A percentile compares a stretch with the other conserved stretches of the same genome.
These are phyloP conservation scores for Monoraphidium neglectum DNA, from an alignment of 139 green algal genomes.

Conservation along the genomic window DNA sequence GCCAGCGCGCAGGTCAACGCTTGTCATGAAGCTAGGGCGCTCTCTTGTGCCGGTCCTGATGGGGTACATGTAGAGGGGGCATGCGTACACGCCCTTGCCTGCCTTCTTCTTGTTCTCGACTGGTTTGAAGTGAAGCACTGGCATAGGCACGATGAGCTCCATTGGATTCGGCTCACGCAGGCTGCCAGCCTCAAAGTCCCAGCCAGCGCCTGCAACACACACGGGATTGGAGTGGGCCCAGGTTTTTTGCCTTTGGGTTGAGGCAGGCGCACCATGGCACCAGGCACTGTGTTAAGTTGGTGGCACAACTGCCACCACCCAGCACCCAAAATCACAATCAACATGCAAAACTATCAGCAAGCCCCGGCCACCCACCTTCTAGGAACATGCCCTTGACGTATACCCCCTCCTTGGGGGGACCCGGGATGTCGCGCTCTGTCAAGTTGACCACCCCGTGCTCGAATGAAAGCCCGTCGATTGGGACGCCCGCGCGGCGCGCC, in stretches of 20 bases:
- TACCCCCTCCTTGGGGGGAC: slow-evolving; percentile 82
- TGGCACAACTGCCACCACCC: neutral
- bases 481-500: slow-evolving; percentile 68
- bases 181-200: slow-evolving; percentile 81
- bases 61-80: slow-evolving; percentile 86
- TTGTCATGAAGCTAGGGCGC: slow-evolving; percentile 82
- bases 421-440: slow-evolving; percentile 70
- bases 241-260: no score
- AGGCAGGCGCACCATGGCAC: no score
- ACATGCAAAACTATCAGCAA: no score
- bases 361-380: slow-evolving; percentile 56
- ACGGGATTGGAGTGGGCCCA: no score
- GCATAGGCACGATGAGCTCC: slow-evolving; percentile 90
- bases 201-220: slow-evolving; percentile 62
- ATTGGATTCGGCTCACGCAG: slow-evolving; percentile 86
- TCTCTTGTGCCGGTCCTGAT: slow-evolving; percentile 78
- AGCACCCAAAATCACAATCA: no score
- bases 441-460: slow-evolving; percentile 80
- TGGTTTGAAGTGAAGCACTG: slow-evolving; percentile 86
- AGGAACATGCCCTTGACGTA: slow-evolving; percentile 86
- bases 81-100: slow-evolving; percentile 70
- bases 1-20: slow-evolving; percentile 76
- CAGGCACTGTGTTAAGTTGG: no score
- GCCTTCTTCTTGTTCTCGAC: slow-evolving; percentile 84
- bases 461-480: slow-evolving; percentile 88